Evolutionary conservation across 2,329 filamentous ascomycete genomes (phyloP).

Genomic region (Phyllosticta citrichinensis): DNA sequence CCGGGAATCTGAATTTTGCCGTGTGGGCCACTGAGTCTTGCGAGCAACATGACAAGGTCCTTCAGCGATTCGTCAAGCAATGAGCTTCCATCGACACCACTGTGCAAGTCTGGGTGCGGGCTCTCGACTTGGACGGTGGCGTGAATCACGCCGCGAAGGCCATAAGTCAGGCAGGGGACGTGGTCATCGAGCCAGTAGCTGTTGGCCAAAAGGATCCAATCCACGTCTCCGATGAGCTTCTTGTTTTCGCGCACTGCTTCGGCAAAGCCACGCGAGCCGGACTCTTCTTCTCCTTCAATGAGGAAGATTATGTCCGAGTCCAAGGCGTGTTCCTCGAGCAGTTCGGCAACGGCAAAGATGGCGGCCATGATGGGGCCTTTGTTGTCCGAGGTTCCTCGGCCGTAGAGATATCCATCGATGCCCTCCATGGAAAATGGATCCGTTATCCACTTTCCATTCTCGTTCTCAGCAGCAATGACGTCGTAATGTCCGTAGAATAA

Average conservation of each 20-base stretch:
- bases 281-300: slow-evolving; percentile 95
- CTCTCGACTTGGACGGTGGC: slow-evolving; percentile 84
- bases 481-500: slow-evolving; percentile 98
- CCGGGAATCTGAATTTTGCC: slow-evolving; percentile 77
- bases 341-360: slow-evolving; percentile 82
- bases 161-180: slow-evolving; percentile 90
- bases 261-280: slow-evolving; percentile 82
- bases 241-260: slow-evolving; percentile 73
- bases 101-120: slow-evolving; percentile 79
- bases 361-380: slow-evolving; percentile 94
- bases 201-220: slow-evolving; percentile 92
- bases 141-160: slow-evolving; percentile 84
- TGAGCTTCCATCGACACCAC: slow-evolving; percentile 89
- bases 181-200: slow-evolving; percentile 98
- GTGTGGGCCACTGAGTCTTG: slow-evolving; percentile 68
- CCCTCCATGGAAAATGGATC: slow-evolving; percentile 88
- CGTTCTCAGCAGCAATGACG: slow-evolving; percentile 81
- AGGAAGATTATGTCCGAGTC: slow-evolving; percentile 86
- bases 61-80: slow-evolving; percentile 86
- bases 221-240: slow-evolving; percentile 74
- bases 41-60: slow-evolving; percentile 74
- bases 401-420: slow-evolving; percentile 85
- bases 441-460: slow-evolving; percentile 70
- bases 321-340: slow-evolving; percentile 73
- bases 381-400: slow-evolving; percentile 93